Conservation (phyloP, 805 yeast genomes). For the Yarrowia porcina region DNA sequence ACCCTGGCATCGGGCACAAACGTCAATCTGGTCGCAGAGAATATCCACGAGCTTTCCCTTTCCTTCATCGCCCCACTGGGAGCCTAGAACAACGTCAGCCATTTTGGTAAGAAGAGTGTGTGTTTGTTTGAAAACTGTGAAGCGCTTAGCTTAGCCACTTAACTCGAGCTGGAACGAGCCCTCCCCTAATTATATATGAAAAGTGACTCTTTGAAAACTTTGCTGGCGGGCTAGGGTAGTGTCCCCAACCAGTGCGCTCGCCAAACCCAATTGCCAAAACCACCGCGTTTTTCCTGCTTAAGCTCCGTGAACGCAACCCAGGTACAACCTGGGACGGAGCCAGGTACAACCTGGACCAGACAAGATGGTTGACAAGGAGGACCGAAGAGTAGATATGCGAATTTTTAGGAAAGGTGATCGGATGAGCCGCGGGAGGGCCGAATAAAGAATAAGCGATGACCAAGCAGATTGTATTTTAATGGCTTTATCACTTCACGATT, state of each 20-base stretch:
- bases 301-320: conserved; percentile 18
- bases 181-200: conserved; percentile 1
- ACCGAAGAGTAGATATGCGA: no score
- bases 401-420: not conserved
- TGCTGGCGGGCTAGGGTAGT: conserved; percentile 9
- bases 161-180: not conserved
- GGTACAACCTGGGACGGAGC: conserved; percentile 21
- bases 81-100: conserved; percentile 93
- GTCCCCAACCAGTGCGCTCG: not conserved
- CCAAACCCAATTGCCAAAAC: not conserved
- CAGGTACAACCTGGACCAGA: conserved; percentile 18
- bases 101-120: conserved; percentile 36
- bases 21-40: conserved; percentile 90
- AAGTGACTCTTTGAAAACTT: conserved; percentile 23
- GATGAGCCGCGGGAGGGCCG: no score
- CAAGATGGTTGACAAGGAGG: no score
- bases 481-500: no score
- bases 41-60: conserved; percentile 96
- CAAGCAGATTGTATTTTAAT: no score
- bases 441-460: no score
- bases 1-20: conserved; percentile 95
- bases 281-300: not conserved
- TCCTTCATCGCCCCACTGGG: conserved; percentile 99
- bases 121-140: conserved; percentile 12
- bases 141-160: conserved; percentile 25